These are phyloP conservation scores for Insectozyma bohioensis DNA, from an alignment of 1,139 yeast species.

Conservation along the genomic window DNA sequence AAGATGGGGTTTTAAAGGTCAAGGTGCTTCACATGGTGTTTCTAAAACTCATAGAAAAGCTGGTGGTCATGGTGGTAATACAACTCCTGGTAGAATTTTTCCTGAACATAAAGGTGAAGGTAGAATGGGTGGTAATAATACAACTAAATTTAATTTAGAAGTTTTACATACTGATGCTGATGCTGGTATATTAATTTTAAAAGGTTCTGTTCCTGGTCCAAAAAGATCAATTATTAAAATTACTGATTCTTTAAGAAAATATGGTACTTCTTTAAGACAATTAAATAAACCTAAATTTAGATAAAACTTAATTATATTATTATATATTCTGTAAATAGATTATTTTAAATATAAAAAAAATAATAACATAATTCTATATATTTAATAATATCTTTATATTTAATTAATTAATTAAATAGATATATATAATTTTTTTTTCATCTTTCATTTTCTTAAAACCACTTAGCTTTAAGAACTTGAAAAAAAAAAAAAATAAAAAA, in stretches of 20 bases:
- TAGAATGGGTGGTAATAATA: constrained; percentile 79
- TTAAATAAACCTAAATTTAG: too few species aligned
- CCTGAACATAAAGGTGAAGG: constrained; percentile 99
- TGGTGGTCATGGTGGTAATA: constrained; percentile 96
- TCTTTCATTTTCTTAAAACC: constrained; percentile 12
- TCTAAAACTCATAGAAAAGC: constrained; percentile 92
- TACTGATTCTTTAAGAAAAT: constrained; percentile 64
- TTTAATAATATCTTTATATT: too few species aligned
- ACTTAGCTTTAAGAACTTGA: constrained; percentile 11
- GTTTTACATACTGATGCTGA: constrained; percentile 80
- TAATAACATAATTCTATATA: too few species aligned
- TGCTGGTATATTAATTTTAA: constrained; percentile 76
- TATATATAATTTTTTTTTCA: constrained; percentile 1
- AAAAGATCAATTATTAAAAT: constrained; percentile 72
- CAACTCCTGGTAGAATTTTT: constrained; percentile 91
- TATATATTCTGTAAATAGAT: too few species aligned
- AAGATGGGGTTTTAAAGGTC: constrained; percentile 89
- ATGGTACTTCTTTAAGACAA: constrained; percentile 33
- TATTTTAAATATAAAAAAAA: too few species aligned
- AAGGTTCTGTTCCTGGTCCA: constrained; percentile 93
- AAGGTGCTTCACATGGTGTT: constrained; percentile 94
- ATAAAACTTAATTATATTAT: too few species aligned
- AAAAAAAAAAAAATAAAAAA: constrained; percentile 9
- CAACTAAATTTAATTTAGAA: constrained; percentile 74
- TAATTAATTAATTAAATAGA: too few species aligned